A percentile compares a stretch with the other conserved stretches of the same genome.
These are phyloP conservation scores for Colletotrichum truncatum DNA, from an alignment of 2,329 filamentous ascomycete genomes.

Conservation along the genomic window DNA sequence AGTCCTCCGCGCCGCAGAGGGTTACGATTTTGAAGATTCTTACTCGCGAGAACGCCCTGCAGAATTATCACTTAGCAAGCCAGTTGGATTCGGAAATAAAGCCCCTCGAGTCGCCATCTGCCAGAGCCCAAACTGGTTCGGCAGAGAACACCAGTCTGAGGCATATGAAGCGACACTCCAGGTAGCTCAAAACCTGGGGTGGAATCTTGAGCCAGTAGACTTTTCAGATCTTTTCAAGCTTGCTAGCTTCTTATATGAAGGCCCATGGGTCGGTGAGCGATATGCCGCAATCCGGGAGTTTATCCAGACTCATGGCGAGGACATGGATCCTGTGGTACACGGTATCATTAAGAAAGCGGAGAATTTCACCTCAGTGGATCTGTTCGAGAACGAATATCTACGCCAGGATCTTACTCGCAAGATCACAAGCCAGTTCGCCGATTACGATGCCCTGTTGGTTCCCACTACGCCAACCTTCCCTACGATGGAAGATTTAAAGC, in stretches of 20 bases:
- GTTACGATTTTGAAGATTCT: conserved; percentile 56
- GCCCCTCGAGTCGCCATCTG: conserved; percentile 48
- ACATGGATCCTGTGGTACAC: conserved; percentile 47
- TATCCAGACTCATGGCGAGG: conserved; percentile 44
- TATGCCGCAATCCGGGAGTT: conserved; percentile 60
- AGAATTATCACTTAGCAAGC: conserved; percentile 16
- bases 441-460: conserved; percentile 61
- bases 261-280: conserved; percentile 65
- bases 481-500: conserved; percentile 58
- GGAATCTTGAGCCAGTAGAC: conserved; percentile 51
- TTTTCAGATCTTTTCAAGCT: conserved; percentile 61
- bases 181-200: conserved; percentile 48
- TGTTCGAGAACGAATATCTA: conserved; percentile 50
- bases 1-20: conserved; percentile 58
- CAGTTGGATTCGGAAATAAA: too few species aligned
- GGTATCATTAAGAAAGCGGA: conserved; percentile 48
- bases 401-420: conserved; percentile 49
- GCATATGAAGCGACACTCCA: conserved; percentile 52
- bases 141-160: conserved; percentile 46
- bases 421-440: conserved; percentile 48
- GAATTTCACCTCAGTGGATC: conserved; percentile 53
- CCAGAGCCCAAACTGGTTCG: conserved; percentile 48
- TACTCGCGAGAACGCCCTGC: conserved; percentile 50
- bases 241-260: conserved; percentile 63
- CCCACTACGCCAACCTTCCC: conserved; percentile 64